Evolutionary conservation across 257 asterid species (phyloP).

Genomic region (Jacaranda copaia): DNA sequence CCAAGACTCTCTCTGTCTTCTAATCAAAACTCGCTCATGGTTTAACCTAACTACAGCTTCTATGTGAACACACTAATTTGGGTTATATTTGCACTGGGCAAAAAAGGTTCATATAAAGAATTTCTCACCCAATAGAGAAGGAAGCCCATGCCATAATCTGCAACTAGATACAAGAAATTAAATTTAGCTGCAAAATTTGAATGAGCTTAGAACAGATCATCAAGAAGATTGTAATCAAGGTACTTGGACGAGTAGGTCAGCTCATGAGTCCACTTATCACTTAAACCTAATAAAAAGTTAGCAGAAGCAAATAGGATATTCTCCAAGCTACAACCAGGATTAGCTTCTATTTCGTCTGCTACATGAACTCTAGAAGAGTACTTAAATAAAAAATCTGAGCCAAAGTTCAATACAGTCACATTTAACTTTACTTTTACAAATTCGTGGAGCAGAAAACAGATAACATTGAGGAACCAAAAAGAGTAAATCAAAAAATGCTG

Average conservation of each 20-base stretch:
- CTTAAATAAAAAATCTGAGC: not conserved
- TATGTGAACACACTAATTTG: not conserved
- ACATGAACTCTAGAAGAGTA: not conserved
- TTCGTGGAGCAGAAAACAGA: not conserved
- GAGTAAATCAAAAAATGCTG: not conserved
- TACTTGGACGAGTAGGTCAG: not conserved
- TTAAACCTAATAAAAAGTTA: not conserved
- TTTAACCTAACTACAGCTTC: not conserved
- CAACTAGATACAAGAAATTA: not conserved
- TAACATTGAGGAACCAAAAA: not conserved
- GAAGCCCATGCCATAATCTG: not conserved
- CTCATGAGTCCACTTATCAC: not conserved
- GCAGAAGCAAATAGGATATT: not conserved
- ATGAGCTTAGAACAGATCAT: not conserved
- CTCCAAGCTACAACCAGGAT: conserved; percentile 1
- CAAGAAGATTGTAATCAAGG: not conserved
- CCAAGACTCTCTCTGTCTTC: too few species aligned
- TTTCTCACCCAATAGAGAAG: not conserved
- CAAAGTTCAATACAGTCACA: conserved; percentile 4
- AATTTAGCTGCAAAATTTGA: not conserved
- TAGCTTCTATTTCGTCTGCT: not conserved
- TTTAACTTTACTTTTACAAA: conserved; percentile 1
- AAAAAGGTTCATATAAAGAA: not conserved
- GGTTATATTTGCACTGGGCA: not conserved
- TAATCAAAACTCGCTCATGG: too few species aligned